A percentile compares a stretch with the other conserved stretches of the same genome.
These are phyloP conservation scores for Picea engelmannii DNA, from an alignment of 83 land plant species.

Conservation along the genomic window DNA sequence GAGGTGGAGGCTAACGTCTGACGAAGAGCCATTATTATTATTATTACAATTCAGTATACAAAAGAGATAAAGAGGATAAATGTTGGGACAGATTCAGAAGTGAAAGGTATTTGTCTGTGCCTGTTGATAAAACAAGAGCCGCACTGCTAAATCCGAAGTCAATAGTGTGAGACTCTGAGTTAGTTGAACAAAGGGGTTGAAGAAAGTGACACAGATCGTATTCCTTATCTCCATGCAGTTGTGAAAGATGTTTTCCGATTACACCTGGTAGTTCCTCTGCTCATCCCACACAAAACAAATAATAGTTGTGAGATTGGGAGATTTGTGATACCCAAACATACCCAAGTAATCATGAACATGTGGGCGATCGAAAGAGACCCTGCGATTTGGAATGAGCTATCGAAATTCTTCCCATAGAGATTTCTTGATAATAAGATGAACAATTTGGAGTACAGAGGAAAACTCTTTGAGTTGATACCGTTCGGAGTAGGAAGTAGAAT, in stretches of 20 bases:
- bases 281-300: not conserved
- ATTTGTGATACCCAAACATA: constrained; percentile 9
- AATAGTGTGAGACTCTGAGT: no score
- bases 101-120: no score
- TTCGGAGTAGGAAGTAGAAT: constrained; percentile 59
- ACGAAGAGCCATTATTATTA: no score
- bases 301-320: not conserved
- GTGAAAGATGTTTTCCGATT: not conserved
- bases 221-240: not conserved
- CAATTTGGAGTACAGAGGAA: not conserved
- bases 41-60: no score
- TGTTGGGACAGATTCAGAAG: no score
- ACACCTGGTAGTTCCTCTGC: not conserved
- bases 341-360: constrained; percentile 5
- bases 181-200: not conserved
- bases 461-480: constrained; percentile 4
- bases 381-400: constrained; percentile 14
- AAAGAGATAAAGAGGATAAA: no score
- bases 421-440: not conserved
- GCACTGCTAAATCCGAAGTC: no score
- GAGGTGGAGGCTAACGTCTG: no score
- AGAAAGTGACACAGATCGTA: not conserved
- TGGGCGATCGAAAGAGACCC: constrained; percentile 15
- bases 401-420: constrained; percentile 9
- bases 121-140: no score